phyloP scores from a whole-genome alignment of 2,329 filamentous ascomycete species.

The Blumeria hordei region DNA sequence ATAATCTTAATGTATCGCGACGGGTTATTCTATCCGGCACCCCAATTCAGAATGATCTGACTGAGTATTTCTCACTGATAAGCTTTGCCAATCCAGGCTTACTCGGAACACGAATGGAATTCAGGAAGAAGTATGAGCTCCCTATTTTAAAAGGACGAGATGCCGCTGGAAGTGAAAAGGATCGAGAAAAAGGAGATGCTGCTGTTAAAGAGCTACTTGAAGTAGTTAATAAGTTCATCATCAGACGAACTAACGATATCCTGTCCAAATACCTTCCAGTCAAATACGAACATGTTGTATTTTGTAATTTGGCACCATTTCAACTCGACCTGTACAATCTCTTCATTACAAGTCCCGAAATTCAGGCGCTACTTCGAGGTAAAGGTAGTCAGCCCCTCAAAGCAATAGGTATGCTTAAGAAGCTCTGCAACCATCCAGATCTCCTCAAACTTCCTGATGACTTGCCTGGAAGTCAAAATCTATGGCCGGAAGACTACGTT shows the following conservation, averaged over 20 bases:
- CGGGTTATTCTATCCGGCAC: slow-evolving; percentile 91
- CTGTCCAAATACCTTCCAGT: slow-evolving; percentile 90
- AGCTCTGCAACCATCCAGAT: slow-evolving; percentile 94
- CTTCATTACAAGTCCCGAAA: slow-evolving; percentile 88
- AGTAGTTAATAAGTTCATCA: slow-evolving; percentile 95
- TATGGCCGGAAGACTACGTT: slow-evolving; percentile 68
- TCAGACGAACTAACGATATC: slow-evolving; percentile 91
- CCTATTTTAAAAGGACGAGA: slow-evolving; percentile 83
- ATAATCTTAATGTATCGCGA: slow-evolving; percentile 68
- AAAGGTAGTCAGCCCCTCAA: slow-evolving; percentile 93
- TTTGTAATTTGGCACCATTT: slow-evolving; percentile 84
- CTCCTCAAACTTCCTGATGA: slow-evolving; percentile 64
- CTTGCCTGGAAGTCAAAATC: slow-evolving; percentile 62
- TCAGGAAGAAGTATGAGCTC: slow-evolving; percentile 80
- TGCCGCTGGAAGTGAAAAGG: slow-evolving; percentile 62
- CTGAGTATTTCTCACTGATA: slow-evolving; percentile 86
- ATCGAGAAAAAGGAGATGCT: slow-evolving; percentile 62
- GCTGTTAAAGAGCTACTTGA: slow-evolving; percentile 57
- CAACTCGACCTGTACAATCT: slow-evolving; percentile 88
- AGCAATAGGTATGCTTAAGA: slow-evolving; percentile 90
- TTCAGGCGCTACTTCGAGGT: slow-evolving; percentile 71
- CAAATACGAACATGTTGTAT: slow-evolving; percentile 98
- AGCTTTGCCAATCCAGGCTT: slow-evolving; percentile 92
- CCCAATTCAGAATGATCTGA: slow-evolving; percentile 95
- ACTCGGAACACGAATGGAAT: slow-evolving; percentile 69